Base-by-base conservation (phyloP, 164 flowering plant genomes). In the Vitis rupestris region DNA sequence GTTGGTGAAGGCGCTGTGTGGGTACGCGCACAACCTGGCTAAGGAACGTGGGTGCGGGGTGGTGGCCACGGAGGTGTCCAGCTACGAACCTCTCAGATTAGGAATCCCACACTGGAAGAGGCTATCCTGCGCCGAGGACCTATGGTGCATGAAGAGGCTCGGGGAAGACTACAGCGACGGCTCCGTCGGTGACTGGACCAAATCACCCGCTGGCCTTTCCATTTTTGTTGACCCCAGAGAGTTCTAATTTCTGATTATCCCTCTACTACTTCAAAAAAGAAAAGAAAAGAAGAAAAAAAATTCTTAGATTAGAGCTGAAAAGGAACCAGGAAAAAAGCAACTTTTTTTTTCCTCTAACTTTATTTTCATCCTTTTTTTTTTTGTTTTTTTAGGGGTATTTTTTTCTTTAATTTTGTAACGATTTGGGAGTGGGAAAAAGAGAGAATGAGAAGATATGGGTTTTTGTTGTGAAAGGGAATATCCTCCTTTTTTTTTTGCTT, bases 171-270 rank as follows among this genome's bases (percentile, higher is more conserved):
- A 89, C 74, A 85, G 93, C 58, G 97, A 94, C 71, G 94, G 93
- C 4, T 66, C 93, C 3, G 84, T 92, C 56, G 98, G 98, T 63
- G 98, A 96, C 76, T 96, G 99, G 99, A 96, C 98, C 16, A 93
- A 90, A 65, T 92, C 99, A 8, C 71, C 81, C 12, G 86, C 97
- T 31, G 93, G 88, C 2, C 8, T 67, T 16, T 91, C 99, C 56
- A 88, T 95, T 76, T 95, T 95, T 77, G 98, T 93, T 61, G 99
- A 95, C 77, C 98, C 99, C 1, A 83, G 99, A 73, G 98, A 91
- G 76, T 66, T 91, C 66, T 92, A 70, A 75, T 10, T 5, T 7
- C 1, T 50, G n/a, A 14, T 12, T 9, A 2, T 59, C 44, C 5
- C 9, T 10, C 9, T 6, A 11, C 14, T 5, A 53, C 14, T 17